Evolutionary conservation across 106 monocot species (phyloP), one percentile per base, ranked within the genome.

Genomic region (Xerophyta viscosa): DNA sequence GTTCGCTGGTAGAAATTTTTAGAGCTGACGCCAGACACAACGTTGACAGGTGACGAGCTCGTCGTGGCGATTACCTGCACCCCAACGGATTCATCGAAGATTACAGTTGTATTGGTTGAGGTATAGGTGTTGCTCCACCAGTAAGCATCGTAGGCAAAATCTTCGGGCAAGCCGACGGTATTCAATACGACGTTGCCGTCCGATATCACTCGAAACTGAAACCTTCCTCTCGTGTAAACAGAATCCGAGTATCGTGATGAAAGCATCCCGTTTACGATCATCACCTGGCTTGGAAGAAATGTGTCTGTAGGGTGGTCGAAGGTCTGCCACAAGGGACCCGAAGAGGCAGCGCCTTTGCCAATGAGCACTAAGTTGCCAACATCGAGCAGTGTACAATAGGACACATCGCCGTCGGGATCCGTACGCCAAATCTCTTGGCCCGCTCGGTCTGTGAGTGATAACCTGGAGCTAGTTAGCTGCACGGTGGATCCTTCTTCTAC

Each of bases 281-380:
- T 59, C 23, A 7, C 23, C 36, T 70, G 61, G 0, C 24, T 24
- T 1, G 61, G 61, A 8, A 70, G 33, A 10, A 70, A 9, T 31
- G 69, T 70, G 27, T 70, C 69, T 2, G 53, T 54, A 15, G 69
- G 69, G 31, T 45, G 0, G 30, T 54, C 61, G 37, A 70, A 70
- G 52, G 44, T 62, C 54, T 61, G 54, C 69, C 69, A 70, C 8
- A 13, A 5, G 3, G 6, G 7, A n/a, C n/a, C n/a, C n/a, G n/a
- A n/a, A n/a, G n/a, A n/a, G 17, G 13, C 11, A 24, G 18, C 13
- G 2, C 15, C 43, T 2, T 6, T 19, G 41, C 20, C 14, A 0
- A 10, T 26, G 0, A 58, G 43, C 3, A 58, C 24, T 27, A 58
- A n/a, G 42, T 58, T 58, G 15, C 58, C 58, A 42, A 42, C 27